Evolutionary conservation across 148 eudicot genomes (phyloP), one percentile per base, ranked within the genome.

Genomic region (Dysphania ambrosioides): DNA sequence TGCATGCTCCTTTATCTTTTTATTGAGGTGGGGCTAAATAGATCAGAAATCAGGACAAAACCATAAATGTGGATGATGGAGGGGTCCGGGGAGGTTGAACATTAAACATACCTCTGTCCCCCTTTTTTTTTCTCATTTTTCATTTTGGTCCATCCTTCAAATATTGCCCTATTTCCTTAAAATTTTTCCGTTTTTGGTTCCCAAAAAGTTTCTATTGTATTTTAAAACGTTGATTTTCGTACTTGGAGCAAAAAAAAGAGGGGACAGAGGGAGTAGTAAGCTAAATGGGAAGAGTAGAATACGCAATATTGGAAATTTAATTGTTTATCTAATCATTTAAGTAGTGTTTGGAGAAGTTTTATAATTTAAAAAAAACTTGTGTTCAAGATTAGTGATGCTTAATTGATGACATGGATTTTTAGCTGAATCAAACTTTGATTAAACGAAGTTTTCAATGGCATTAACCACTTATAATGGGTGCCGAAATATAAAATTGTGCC

Each of bases 21-120:
- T 18, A 34, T 19, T 19, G 40, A 23, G 21, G 74, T 70, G 79
- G 74, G 73, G 49, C 23, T 47, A n/a, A 44, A 8, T 47, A 51
- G 35, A 60, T 15, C 15, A 30, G 36, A 29, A 15, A 12, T 44
- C 51, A 60, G 29, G 62, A 77, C 35, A 70, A 26, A 21, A 27
- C 57, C 31, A 61, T 77, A 47, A 70, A 44, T 49, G 27, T 68
- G 68, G 73, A 41, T 69, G 75, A 70, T 70, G 70, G 30, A 71
- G 21, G 62, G 21, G 21, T 29, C 53, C 4, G 53, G 21, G 53
- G 58, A 5, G 58, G 53, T 47, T 53, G 58, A 24, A 53, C 58
- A 53, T 53, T 53, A 53, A 53, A 21, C 58, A n/a, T n/a, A n/a
- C n/a, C n/a, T n/a, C n/a, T n/a, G n/a, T n/a, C n/a, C n/a, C n/a